A percentile compares a stretch with the other conserved stretches of the same genome.
phyloP scores from a whole-genome alignment of 75 land plant species.

The Chamaecyparis obtusa region DNA sequence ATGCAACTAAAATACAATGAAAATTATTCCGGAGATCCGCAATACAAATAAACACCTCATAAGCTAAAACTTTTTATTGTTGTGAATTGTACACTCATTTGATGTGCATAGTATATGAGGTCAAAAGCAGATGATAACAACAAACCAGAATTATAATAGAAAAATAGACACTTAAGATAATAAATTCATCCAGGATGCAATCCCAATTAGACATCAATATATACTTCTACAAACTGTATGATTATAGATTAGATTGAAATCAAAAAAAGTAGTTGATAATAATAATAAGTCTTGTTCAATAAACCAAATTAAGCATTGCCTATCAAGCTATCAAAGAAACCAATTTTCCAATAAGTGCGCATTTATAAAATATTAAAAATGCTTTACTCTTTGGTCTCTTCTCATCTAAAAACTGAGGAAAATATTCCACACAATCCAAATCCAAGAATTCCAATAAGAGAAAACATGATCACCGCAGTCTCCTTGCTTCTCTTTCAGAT shows the following conservation, averaged over 20 bases:
- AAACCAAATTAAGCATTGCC: background rate
- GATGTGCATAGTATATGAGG: too few species aligned
- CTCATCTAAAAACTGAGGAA: background rate
- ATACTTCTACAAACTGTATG: background rate
- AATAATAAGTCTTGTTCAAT: background rate
- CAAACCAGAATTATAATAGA: too few species aligned
- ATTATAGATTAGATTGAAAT: background rate
- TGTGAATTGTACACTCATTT: too few species aligned
- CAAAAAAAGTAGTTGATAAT: background rate
- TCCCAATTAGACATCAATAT: background rate
- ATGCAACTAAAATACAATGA: too few species aligned
- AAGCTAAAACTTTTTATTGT: too few species aligned
- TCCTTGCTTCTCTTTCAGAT: slow-evolving; percentile 49
- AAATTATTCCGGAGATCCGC: too few species aligned
- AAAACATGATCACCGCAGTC: slow-evolving; percentile 26
- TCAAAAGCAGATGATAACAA: too few species aligned
- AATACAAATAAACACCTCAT: too few species aligned
- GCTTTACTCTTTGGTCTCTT: background rate
- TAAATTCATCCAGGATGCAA: background rate
- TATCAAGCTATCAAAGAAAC: background rate
- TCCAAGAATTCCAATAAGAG: background rate
- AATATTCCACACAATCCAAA: background rate
- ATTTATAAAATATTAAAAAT: background rate
- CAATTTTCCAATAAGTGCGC: background rate
- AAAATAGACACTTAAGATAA: too few species aligned